phyloP scores from a whole-genome alignment of 176 grass and related monocot species.

The Secale cereale region DNA sequence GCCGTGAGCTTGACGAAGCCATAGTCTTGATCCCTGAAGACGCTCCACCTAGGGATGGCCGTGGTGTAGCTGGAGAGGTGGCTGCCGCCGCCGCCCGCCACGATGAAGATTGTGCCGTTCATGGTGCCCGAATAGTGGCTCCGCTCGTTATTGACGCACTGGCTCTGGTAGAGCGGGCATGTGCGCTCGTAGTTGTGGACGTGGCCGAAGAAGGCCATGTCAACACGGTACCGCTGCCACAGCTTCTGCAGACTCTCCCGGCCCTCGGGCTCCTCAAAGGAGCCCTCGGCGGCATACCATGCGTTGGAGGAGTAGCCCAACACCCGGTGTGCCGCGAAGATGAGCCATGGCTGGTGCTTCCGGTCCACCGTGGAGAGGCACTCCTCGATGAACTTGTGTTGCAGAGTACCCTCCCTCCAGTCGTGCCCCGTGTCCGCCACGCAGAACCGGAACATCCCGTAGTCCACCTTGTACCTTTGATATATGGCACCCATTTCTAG shows the following conservation, averaged over 20 bases:
- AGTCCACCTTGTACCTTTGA: slow-evolving; percentile 57
- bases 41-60: slow-evolving; percentile 61
- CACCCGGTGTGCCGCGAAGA: slow-evolving; percentile 82
- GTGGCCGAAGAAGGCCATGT: slow-evolving; percentile 74
- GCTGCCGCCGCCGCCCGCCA: slow-evolving; percentile 67
- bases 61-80: slow-evolving; percentile 47
- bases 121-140: slow-evolving; percentile 59
- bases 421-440: slow-evolving; percentile 86
- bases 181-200: slow-evolving; percentile 93
- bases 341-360: slow-evolving; percentile 85
- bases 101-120: slow-evolving; percentile 86
- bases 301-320: slow-evolving; percentile 72
- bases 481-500: too few species aligned
- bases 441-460: slow-evolving; percentile 90
- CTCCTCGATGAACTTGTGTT: slow-evolving; percentile 69
- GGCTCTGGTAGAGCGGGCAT: slow-evolving; percentile 77
- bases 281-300: slow-evolving; percentile 51
- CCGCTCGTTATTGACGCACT: slow-evolving; percentile 47
- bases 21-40: slow-evolving; percentile 51
- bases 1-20: slow-evolving; percentile 86
- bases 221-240: slow-evolving; percentile 88
- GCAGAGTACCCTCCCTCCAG: slow-evolving; percentile 63
- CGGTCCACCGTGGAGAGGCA: slow-evolving; percentile 83
- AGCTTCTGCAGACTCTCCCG: slow-evolving; percentile 74
- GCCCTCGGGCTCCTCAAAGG: slow-evolving; percentile 83